phyloP scores from a whole-genome alignment of 305 asterid genomes.

The Fraxinus paxiana region DNA sequence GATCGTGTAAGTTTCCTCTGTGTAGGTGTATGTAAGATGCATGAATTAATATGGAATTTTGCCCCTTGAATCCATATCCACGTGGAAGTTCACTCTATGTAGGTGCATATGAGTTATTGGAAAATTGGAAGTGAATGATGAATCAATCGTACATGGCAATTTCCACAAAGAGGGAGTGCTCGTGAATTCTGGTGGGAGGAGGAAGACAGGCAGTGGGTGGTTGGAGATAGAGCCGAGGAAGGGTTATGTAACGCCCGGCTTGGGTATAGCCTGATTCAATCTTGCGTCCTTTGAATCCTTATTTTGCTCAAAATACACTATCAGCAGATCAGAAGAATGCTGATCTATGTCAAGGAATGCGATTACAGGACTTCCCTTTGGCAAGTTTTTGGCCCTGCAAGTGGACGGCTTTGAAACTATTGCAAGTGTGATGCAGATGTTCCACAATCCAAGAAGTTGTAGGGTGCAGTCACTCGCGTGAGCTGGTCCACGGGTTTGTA shows the following conservation, averaged over 20 bases:
- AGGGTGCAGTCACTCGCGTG: background rate
- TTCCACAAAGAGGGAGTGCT: background rate
- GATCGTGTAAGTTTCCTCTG: background rate
- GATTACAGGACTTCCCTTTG: background rate
- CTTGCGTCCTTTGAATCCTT: conserved; percentile 8
- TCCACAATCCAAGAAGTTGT: background rate
- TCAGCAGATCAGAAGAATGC: background rate
- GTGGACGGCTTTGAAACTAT: background rate
- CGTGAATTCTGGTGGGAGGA: background rate
- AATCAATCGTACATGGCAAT: background rate
- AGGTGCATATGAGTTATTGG: background rate
- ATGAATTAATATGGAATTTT: background rate
- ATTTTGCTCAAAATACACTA: background rate
- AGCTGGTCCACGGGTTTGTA: background rate
- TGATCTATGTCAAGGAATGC: background rate
- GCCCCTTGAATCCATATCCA: background rate
- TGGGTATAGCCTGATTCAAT: no score
- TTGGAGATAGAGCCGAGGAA: background rate
- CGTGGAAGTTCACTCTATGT: background rate
- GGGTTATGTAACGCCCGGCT: no score
- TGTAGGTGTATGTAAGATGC: background rate
- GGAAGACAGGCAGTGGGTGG: background rate
- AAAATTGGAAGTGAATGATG: background rate
- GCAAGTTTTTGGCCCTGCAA: background rate
- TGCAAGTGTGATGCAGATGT: background rate